Conservation (phyloP, 176 grass and related monocot genomes). For the Elaeis guineensis region DNA sequence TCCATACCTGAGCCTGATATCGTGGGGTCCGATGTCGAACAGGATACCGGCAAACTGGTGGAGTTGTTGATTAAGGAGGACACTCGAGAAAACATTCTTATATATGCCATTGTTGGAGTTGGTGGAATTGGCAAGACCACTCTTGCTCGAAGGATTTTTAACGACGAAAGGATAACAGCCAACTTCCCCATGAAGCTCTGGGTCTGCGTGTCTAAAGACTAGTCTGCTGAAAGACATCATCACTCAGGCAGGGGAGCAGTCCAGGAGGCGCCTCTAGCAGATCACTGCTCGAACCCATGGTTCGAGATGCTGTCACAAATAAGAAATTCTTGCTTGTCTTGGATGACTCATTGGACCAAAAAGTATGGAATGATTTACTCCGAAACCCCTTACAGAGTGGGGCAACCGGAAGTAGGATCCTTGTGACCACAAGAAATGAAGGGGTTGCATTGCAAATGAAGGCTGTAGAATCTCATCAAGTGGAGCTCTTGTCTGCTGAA, state of each 20-base stretch:
- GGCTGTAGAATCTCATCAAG: conserved; percentile 6
- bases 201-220: conserved; percentile 19
- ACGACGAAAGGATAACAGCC: conserved; percentile 1
- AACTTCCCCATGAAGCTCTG: conserved; percentile 17
- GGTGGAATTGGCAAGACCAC: too few species aligned
- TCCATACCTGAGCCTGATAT: too few species aligned
- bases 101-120: background rate
- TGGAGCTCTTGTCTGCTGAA: conserved; percentile 14
- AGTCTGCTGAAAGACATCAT: conserved; percentile 22
- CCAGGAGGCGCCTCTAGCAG: background rate
- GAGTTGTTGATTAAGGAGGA: conserved; percentile 23
- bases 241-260: background rate
- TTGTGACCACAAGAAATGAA: conserved; percentile 32
- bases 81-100: background rate
- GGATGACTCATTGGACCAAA: conserved; percentile 23
- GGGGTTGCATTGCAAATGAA: conserved; percentile 12
- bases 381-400: conserved; percentile 12
- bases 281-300: conserved; percentile 6
- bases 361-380: conserved; percentile 17
- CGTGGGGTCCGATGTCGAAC: conserved; percentile 3
- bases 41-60: conserved; percentile 12
- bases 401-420: conserved; percentile 11
- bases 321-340: conserved; percentile 23
- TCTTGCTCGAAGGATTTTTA: conserved; percentile 19
- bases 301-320: background rate